Percentiles rank a stretch among this genome's conserved stretches.
Conservation (phyloP, 768 basidiomycete genomes). For the Scleroderma bovista region DNA sequence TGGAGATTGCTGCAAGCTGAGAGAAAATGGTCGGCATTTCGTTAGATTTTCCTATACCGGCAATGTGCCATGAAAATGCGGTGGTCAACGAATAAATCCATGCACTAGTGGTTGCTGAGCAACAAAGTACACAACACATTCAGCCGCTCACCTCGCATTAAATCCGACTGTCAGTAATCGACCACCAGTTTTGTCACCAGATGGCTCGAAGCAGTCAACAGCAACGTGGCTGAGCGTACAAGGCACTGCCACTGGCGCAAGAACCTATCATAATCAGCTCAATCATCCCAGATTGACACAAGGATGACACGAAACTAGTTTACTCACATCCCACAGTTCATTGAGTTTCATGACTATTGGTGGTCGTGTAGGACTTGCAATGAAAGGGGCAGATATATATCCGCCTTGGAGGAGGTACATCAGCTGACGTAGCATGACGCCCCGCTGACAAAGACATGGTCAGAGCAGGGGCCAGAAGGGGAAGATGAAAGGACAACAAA, state of each 20-base stretch:
- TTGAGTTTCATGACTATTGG: too few species aligned
- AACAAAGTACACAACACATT: background rate
- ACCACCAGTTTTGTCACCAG: background rate
- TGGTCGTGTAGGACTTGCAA: too few species aligned
- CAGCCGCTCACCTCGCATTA: background rate
- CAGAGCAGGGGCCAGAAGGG: too few species aligned
- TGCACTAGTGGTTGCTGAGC: conserved; percentile 1
- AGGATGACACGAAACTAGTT: too few species aligned
- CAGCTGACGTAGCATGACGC: too few species aligned
- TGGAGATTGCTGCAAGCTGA: conserved; percentile 34
- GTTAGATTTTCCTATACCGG: conserved; percentile 35
- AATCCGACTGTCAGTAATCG: background rate
- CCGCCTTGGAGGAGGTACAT: too few species aligned
- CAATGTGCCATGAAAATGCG: conserved; percentile 6
- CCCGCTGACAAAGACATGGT: too few species aligned
- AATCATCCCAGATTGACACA: too few species aligned
- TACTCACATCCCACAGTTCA: too few species aligned
- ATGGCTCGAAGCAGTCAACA: background rate
- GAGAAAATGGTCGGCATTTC: conserved; percentile 41
- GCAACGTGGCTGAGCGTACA: background rate
- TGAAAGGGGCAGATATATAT: too few species aligned
- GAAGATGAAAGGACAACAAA: too few species aligned
- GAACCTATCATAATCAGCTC: background rate
- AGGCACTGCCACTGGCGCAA: background rate
- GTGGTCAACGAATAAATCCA: conserved; percentile 3